Evolutionary conservation across 2,329 filamentous ascomycete genomes (phyloP).

Genomic region (Juglanconis sp.): DNA sequence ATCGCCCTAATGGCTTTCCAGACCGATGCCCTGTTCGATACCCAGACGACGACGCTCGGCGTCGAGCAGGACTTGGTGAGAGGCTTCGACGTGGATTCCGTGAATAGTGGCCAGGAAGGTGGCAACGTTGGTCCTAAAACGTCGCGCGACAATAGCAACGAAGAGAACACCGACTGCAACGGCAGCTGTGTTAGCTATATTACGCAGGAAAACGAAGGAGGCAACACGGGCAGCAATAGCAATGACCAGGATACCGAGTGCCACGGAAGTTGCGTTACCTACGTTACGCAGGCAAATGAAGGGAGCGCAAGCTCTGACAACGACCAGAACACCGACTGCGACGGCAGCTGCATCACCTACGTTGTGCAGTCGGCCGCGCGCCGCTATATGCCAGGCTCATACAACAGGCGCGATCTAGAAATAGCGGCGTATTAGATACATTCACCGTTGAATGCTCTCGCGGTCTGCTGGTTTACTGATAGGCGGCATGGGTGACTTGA

Average conservation of each 20-base stretch:
- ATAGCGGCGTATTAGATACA: no score
- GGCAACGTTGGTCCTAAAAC: neutral
- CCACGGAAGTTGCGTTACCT: conserved; percentile 5
- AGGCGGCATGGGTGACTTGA: no score
- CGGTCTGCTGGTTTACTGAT: no score
- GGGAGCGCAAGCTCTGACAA: neutral
- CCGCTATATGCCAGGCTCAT: conserved; percentile 3
- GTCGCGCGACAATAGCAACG: neutral
- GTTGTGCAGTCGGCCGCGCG: neutral
- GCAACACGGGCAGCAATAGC: neutral
- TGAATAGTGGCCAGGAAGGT: neutral
- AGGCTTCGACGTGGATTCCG: no score
- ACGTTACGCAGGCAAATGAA: neutral
- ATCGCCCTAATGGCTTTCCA: conserved; percentile 3
- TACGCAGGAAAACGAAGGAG: neutral
- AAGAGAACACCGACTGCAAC: neutral
- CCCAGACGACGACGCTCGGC: neutral
- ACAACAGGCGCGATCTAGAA: neutral
- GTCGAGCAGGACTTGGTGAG: neutral
- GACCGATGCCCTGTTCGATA: neutral
- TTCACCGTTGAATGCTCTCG: no score
- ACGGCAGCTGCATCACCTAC: neutral
- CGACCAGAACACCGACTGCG: neutral
- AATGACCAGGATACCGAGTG: conserved; percentile 1
- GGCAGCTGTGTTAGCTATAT: neutral